Evolutionary conservation across 2,329 filamentous ascomycete genomes (phyloP), one percentile per base, ranked within the genome.

Genomic region (Ilyonectria robusta): DNA sequence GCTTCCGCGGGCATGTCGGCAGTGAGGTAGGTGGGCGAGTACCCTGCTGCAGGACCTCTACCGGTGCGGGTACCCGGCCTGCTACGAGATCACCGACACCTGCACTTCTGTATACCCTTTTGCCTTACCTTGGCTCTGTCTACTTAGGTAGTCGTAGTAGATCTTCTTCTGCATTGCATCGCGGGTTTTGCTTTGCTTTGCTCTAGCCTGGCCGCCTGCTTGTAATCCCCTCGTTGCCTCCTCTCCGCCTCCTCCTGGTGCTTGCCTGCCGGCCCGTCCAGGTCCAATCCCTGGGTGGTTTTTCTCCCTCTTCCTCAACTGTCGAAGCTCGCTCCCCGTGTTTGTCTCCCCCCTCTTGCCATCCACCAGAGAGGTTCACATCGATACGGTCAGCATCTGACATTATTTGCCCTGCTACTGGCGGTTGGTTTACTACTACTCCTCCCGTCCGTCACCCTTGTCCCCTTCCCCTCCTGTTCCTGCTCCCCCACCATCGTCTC

Each of bases 41-140:
- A 48, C 59, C 51, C 42, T 62, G 59, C 59, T 62, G 59, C 59
- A 56, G 42, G 51, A 29, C 31, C 31, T 62, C 59, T 55, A 51
- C 33, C 59, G 59, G 59, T 37, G 51, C 23, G 50, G 51, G 42
- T 54, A 55, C 59, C 50, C 26, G 26, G 50, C 44, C 37, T 62
- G 59, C 29, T 33, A 61, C 59, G 59, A 61, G 26, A 54, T 61
- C 29, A 46, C 33, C 40, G n/a, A 61, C 42, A 26, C 46, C 40
- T 23, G 19, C n/a, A 35, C 33, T 50, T 31, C 57, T 51, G 31
- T 46, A 19, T 37, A 33, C 26, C 26, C 26, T 59, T 56, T 60
- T 50, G 51, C 44, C 33, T 62, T 51, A 48, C 40, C 47, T 57
- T 59, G 55, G 15, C 19, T 44, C 26, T 1, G 26, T 6, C 26